Percentiles rank a stretch among this genome's conserved stretches.
Conservation (phyloP, 2,329 filamentous ascomycete species). For the Hypoxylon sp. region DNA sequence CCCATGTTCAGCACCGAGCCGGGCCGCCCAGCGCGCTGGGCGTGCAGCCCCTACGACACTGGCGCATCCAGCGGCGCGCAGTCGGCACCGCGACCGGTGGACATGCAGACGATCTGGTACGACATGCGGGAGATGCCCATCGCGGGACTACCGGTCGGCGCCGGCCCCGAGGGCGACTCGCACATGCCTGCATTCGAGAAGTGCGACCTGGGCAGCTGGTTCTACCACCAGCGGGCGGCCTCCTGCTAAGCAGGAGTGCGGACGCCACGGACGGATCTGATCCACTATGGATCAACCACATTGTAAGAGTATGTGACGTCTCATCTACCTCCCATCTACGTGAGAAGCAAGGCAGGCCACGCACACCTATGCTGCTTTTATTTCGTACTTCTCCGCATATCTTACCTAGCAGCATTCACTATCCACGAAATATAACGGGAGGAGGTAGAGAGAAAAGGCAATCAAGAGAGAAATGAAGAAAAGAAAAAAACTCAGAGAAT, state of each 20-base stretch:
- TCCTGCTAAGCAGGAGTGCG: conserved; percentile 2
- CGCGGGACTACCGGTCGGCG: conserved; percentile 59
- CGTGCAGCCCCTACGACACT: conserved; percentile 19
- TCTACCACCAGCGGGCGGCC: conserved; percentile 23
- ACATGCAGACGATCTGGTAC: conserved; percentile 46
- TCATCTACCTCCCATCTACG: background rate
- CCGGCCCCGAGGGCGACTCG: conserved; percentile 58
- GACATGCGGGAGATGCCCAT: conserved; percentile 44
- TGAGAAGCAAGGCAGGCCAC: too few relatives aligned
- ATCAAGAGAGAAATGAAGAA: background rate
- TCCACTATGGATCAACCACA: background rate
- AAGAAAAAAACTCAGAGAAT: conserved; percentile 13
- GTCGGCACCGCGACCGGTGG: conserved; percentile 26
- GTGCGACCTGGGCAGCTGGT: conserved; percentile 45
- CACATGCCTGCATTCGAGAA: conserved; percentile 54
- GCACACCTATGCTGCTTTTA: too few relatives aligned
- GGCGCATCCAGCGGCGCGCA: too few relatives aligned
- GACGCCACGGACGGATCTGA: background rate
- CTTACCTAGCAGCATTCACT: background rate
- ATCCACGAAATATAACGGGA: background rate
- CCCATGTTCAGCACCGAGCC: background rate
- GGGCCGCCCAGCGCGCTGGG: conserved; percentile 38
- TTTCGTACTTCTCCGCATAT: background rate
- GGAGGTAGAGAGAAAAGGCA: background rate
- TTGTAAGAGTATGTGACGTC: background rate